Conservation (phyloP, 345 rosid genomes). For the Corymbia maculata region DNA sequence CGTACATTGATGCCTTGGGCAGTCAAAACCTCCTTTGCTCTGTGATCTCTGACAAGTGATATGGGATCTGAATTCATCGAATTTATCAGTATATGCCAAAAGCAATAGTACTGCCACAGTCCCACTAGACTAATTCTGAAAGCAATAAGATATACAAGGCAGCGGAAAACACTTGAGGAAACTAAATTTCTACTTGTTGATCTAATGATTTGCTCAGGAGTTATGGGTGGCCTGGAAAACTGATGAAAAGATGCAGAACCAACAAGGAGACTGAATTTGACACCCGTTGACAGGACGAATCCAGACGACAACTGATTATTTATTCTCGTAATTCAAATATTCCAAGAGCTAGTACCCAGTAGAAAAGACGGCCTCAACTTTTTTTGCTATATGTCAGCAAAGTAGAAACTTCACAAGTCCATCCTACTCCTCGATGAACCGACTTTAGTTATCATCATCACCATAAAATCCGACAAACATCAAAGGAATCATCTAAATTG, state of each 20-base stretch:
- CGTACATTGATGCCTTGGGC: slow-evolving; percentile 66
- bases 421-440: neutral
- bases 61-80: slow-evolving; percentile 58
- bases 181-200: neutral
- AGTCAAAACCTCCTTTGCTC: slow-evolving; percentile 69
- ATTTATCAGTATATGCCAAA: neutral
- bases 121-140: neutral
- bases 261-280: neutral
- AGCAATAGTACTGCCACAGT: neutral
- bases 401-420: neutral
- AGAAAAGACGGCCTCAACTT: neutral
- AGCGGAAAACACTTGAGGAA: neutral
- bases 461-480: neutral
- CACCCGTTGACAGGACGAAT: neutral
- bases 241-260: neutral
- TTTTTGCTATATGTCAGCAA: neutral
- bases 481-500: neutral
- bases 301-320: neutral
- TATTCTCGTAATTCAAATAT: neutral
- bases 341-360: neutral
- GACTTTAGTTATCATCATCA: neutral
- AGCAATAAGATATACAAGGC: neutral
- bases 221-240: neutral
- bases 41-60: slow-evolving; percentile 92
- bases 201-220: neutral